Conservation (phyloP, 306 rosid genomes). For the Boehmeria nivea region DNA sequence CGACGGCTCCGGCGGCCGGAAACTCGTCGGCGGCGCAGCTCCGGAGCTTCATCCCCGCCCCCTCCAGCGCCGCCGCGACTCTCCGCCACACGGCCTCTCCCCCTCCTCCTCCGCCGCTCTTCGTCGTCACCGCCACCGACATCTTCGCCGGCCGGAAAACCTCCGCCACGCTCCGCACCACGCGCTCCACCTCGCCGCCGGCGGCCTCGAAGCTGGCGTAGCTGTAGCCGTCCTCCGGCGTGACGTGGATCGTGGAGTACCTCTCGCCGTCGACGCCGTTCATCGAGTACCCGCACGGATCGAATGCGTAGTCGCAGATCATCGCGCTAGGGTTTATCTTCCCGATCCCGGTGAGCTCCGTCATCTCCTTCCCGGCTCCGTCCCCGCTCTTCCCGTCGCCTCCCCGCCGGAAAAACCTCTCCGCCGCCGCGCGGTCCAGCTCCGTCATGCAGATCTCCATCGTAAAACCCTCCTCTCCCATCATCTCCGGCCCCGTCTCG, state of each 20-base stretch:
- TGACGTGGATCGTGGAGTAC: constrained; percentile 90
- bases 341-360: constrained; percentile 59
- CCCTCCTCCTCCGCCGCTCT: background rate
- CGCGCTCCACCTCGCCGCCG: constrained; percentile 42
- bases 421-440: constrained; percentile 62
- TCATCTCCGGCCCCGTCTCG: constrained; percentile 11
- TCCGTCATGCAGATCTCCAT: constrained; percentile 96
- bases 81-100: constrained; percentile 37
- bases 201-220: constrained; percentile 80
- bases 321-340: constrained; percentile 60
- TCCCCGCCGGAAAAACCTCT: constrained; percentile 53
- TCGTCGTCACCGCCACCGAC: constrained; percentile 38
- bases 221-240: constrained; percentile 97
- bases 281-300: constrained; percentile 96
- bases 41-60: constrained; percentile 71
- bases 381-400: constrained; percentile 54
- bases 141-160: constrained; percentile 89
- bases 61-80: constrained; percentile 59
- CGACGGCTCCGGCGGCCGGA: constrained; percentile 61
- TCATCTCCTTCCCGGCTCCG: constrained; percentile 79
- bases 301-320: constrained; percentile 79
- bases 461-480: constrained; percentile 29
- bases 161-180: constrained; percentile 66
- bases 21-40: constrained; percentile 73
- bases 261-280: constrained; percentile 72